Evolutionary conservation across 305 asterid species (phyloP), one percentile per base, ranked within the genome.

Genomic region (Fraxinus angustifolia): DNA sequence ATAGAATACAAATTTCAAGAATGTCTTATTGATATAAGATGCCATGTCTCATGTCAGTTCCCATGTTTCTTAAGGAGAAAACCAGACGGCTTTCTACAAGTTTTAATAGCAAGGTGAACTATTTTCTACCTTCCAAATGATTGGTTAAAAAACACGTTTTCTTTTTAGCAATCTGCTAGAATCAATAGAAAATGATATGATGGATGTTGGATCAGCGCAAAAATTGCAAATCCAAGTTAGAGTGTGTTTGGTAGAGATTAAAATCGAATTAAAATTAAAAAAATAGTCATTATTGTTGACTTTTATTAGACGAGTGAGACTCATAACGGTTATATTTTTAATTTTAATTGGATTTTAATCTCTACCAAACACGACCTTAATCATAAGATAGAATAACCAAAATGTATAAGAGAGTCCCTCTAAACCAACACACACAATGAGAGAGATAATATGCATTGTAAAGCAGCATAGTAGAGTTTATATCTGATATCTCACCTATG

Each of bases 401-500:
- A 68, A 75, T 21, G 72, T 79, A 30, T 21, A 70, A n/a, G 11
- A 70, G 38, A 30, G 30, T 38, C 19, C 31, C 62, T 31, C 79
- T 35, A 21, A 65, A 33, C 77, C 26, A 28, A 78, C 56, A 53
- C 33, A 31, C 72, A 72, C 4, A 17, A 38, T 78, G 68, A 8
- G 50, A 77, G 38, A 60, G 62, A 58, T 56, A 28, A 72, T 7
- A 4, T 31, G 45, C 75, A 83, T 68, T 35, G 16, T 36, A 74
- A 67, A 73, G 75, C 79, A 73, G 36, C 67, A 67, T 77, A 50
- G 68, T 19, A 42, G 14, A 58, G 33, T 70, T 68, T 73, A 40
- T 40, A 58, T 8, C 40, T 30, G 74, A 48, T 62, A 80, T 80
- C 88, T 85, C 81, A 42, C 53, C n/a, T 11, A 42, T 42, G n/a